phyloP scores from a whole-genome alignment of 2,329 filamentous ascomycete species.

The Ceratocystis huliohia region DNA sequence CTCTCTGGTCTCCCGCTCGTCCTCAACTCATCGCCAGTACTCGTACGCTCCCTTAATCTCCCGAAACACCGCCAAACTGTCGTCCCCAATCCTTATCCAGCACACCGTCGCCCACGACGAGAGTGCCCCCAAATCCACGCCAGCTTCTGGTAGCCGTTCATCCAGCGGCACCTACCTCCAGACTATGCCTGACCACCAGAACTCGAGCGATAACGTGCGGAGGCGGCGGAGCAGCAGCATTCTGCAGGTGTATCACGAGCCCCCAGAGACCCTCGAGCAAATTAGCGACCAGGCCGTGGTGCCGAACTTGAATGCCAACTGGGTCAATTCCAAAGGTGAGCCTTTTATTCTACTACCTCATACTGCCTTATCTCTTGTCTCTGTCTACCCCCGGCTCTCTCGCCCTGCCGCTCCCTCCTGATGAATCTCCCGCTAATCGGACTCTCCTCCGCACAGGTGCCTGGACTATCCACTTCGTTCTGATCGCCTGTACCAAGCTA shows the following conservation, averaged over 20 bases:
- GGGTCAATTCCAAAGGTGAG: slow-evolving; percentile 95
- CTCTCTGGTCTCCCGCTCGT: neutral
- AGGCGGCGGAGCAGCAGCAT: slow-evolving; percentile 95
- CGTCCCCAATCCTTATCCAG: slow-evolving; percentile 74
- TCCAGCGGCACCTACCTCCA: slow-evolving; percentile 41
- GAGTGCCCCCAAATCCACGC: slow-evolving; percentile 52
- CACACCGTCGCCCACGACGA: slow-evolving; percentile 86
- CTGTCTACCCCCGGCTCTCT: neutral
- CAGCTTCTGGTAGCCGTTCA: slow-evolving; percentile 8
- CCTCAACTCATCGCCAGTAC: neutral
- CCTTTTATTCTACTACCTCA: slow-evolving; percentile 18
- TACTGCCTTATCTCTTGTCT: neutral
- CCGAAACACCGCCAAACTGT: slow-evolving; percentile 82
- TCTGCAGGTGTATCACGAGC: slow-evolving; percentile 84
- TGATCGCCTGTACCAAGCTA: slow-evolving; percentile 86
- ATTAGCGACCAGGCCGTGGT: slow-evolving; percentile 90
- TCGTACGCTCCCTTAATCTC: slow-evolving; percentile 5
- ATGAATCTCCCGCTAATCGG: slow-evolving; percentile 1
- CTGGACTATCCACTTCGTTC: slow-evolving; percentile 92
- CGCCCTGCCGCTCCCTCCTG: neutral
- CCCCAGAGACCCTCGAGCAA: slow-evolving; percentile 90
- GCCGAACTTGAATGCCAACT: slow-evolving; percentile 93
- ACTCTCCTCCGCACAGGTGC: slow-evolving; percentile 49
- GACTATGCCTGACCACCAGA: slow-evolving; percentile 43
- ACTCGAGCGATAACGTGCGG: slow-evolving; percentile 48